Percentiles rank a stretch among this genome's conserved stretches.
phyloP scores from a whole-genome alignment of 805 yeast genomes.

The Myxozyma neotropica region DNA sequence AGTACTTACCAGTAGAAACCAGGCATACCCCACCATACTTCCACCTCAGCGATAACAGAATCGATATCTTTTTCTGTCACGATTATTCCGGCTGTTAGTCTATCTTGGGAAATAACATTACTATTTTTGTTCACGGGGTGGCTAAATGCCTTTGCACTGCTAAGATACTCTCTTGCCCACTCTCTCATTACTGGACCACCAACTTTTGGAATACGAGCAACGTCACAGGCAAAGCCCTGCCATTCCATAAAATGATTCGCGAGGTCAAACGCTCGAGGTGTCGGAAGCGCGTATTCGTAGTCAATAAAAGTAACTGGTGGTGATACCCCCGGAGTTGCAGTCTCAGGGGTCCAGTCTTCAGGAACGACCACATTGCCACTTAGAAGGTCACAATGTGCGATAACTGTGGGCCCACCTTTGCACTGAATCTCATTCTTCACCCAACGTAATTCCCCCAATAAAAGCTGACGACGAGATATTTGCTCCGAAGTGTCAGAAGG shows the following conservation, averaged over 20 bases:
- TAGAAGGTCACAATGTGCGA: conserved; percentile 70
- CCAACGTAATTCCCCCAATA: conserved; percentile 60
- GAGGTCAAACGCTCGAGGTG: conserved; percentile 73
- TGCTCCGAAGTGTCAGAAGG: conserved; percentile 48
- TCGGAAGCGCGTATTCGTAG: conserved; percentile 71
- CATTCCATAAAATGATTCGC: conserved; percentile 77
- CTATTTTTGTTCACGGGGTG: not conserved
- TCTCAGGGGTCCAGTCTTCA: conserved; percentile 38
- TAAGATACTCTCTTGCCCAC: conserved; percentile 64
- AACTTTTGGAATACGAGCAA: conserved; percentile 60
- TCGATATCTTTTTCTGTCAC: conserved; percentile 44
- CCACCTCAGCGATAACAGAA: conserved; percentile 56
- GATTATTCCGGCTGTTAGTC: not conserved
- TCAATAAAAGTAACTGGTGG: conserved; percentile 59
- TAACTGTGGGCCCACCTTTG: conserved; percentile 56
- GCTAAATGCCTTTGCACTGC: conserved; percentile 36
- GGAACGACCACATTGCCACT: conserved; percentile 75
- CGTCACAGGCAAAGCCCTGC: conserved; percentile 79
- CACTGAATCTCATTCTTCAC: conserved; percentile 46
- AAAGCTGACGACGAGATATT: conserved; percentile 45
- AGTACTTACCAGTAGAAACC: conserved; percentile 63
- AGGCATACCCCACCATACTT: conserved; percentile 70
- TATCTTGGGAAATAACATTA: not conserved
- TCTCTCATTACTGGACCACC: conserved; percentile 51
- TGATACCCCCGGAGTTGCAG: conserved; percentile 22